Evolutionary conservation across 805 yeast species (phyloP), one percentile per base, ranked within the genome.

Genomic region (Priceomyces medius): DNA sequence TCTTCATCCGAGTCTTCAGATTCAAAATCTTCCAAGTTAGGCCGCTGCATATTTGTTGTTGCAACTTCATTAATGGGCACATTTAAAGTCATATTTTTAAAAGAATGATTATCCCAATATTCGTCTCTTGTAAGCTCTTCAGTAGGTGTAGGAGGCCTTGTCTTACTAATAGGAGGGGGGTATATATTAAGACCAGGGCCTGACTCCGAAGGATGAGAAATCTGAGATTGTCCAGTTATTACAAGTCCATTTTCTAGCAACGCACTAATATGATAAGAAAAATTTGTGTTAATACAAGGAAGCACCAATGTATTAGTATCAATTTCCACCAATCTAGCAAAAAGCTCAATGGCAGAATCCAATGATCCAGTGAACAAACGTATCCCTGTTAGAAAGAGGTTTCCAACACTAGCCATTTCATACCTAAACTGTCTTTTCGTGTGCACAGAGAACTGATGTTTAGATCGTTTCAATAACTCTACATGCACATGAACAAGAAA

Each of bases 171-270:
- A 1, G 64, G 59, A 9, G 58, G 61, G 12, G 64, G 64, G 35
- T 55, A 56, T 21, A 43, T 39, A 20, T 51, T 55, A 5, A 42
- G 41, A 28, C 35, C 35, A 23, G 62, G 61, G 19, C 48, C 51
- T 1, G 51, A 38, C 19, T 56, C 61, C 13, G 74, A 64, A 1
- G 98, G 98, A 62, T 90, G 98, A 1, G 96, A 88, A 8, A 90
- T 90, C 56, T 89, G 96, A 3, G 91, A 83, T 59, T 90, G 98
- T 9, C 98, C 98, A 0, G 90, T 84, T 26, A 90, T 82, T 2
- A 84, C 69, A 3, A 75, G 68, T 2, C 95, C 96, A 59, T 87
- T 77, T 24, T 67, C 65, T 33, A 90, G 67, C 20, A 76, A 50
- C 0, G 96, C 97, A 37, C 91, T 81, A 20, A 90, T 88, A 54